Evolutionary conservation across 108 stramenopile genomes (phyloP), one percentile per base, ranked within the genome.

Genomic region (Pseudonitzschia multiseries): DNA sequence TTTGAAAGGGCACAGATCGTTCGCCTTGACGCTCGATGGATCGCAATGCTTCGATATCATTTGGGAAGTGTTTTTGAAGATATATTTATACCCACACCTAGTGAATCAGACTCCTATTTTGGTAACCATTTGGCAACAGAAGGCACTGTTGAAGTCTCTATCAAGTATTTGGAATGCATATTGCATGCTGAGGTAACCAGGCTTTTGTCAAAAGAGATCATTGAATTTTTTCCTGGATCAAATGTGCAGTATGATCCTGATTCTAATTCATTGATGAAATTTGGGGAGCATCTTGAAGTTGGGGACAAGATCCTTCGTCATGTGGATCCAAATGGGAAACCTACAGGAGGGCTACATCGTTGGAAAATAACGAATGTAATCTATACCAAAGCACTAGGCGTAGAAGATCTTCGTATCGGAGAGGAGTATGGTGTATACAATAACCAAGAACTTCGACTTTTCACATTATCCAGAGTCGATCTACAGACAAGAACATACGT

Each of bases 1-100:
- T 81, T 81, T 59, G 81, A 81, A 41, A 48, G 69, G 13, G 72
- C 77, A 21, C 66, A 81, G 71, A 78, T 81, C 32, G 77, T 81
- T 17, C 62, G 81, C 9, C 31, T 81, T 0, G 81, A 78, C 73
- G 65, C 71, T 28, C 68, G 81, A 44, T 81, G 81, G 81, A 78
- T 78, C 33, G 68, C 77, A 8, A 78, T 81, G 73, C 68, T 81
- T 0, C 72, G 81, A 28, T 81, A 78, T 21, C 68, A 81, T 70
- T 59, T 71, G 0, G 81, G 81, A 0, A 78, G 76, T 33, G 54
- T 33, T 15, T 81, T 78, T 71, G 81, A 77, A 54, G 81, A 81
- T 67, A 50, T 63, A 36, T 81, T 66, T 56, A 77, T 78, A 42
- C 81, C 81, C 29, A 71, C 73, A 0, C 31, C 75, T 20, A 70